Conservation (phyloP, 2,329 filamentous ascomycete genomes). For the Paracorniculantispora psalliotae region DNA sequence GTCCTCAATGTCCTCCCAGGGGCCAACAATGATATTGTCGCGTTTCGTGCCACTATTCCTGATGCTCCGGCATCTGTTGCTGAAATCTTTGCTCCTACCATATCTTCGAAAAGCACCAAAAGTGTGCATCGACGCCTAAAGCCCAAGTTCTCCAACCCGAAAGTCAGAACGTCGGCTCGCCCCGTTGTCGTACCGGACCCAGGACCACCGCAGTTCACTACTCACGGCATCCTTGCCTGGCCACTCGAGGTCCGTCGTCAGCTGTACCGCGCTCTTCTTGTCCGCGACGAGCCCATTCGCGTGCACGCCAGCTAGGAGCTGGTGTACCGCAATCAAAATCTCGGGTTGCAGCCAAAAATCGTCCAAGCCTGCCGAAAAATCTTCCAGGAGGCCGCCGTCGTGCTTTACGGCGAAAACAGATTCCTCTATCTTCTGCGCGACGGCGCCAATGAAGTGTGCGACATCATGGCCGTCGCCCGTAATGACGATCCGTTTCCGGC, state of each 20-base stretch:
- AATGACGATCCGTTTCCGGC: conserved; percentile 17
- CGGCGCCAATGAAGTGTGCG: conserved; percentile 15
- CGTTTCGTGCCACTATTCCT: no score
- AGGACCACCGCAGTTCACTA: conserved; percentile 1
- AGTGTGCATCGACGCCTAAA: no score
- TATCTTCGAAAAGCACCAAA: no score
- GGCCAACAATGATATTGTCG: no score
- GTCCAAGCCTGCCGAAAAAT: conserved; percentile 31
- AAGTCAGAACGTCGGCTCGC: no score
- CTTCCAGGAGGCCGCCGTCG: conserved; percentile 31
- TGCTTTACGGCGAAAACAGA: conserved; percentile 44
- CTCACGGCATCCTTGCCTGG: conserved; percentile 16
- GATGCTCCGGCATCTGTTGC: no score
- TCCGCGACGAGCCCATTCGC: conserved; percentile 26
- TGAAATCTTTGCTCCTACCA: no score
- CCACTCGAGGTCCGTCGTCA: conserved; percentile 26
- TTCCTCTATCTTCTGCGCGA: conserved; percentile 46
- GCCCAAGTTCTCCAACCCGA: no score
- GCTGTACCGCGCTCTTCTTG: conserved; percentile 29
- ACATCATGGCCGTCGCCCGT: conserved; percentile 16
- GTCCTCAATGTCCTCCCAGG: no score
- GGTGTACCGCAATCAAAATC: conserved; percentile 23
- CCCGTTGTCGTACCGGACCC: neutral
- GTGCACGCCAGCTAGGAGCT: conserved; percentile 31
- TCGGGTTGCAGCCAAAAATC: conserved; percentile 31